Conservation (phyloP, 2,329 filamentous ascomycete species). For the Fusarium palustre region DNA sequence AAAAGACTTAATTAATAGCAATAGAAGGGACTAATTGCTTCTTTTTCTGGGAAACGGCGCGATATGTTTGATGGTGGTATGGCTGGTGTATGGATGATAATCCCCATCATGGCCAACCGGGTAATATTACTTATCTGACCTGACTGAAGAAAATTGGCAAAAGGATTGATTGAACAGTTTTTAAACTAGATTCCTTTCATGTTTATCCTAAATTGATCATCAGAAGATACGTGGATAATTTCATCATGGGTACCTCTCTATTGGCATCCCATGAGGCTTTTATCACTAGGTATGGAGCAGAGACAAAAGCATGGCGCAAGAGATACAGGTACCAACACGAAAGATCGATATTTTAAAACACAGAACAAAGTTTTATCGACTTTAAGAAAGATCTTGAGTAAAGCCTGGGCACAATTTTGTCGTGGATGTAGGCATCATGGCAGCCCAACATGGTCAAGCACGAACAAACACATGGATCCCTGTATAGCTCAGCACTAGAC, state of each 20-base stretch:
- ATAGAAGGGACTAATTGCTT: background rate
- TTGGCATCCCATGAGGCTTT: constrained; percentile 1
- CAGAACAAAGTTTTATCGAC: background rate
- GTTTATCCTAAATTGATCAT: background rate
- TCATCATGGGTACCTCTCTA: constrained; percentile 16
- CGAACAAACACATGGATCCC: background rate
- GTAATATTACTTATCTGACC: background rate
- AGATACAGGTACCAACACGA: background rate
- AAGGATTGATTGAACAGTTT: background rate
- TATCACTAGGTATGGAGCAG: background rate
- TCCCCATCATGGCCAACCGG: constrained; percentile 11
- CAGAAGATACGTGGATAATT: background rate
- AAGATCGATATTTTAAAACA: background rate
- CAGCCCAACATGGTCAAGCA: background rate
- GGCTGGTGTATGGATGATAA: background rate
- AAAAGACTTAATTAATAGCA: background rate
- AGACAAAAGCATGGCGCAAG: background rate
- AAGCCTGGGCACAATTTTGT: background rate
- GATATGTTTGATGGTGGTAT: background rate
- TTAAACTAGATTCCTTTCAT: rapidly evolving
- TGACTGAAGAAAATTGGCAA: background rate
- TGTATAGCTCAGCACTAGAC: background rate
- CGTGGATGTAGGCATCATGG: background rate
- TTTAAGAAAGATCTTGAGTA: background rate
- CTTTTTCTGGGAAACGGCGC: background rate